Evolutionary conservation across 805 yeast species (phyloP).

Genomic region (Saturnispora saitoi): DNA sequence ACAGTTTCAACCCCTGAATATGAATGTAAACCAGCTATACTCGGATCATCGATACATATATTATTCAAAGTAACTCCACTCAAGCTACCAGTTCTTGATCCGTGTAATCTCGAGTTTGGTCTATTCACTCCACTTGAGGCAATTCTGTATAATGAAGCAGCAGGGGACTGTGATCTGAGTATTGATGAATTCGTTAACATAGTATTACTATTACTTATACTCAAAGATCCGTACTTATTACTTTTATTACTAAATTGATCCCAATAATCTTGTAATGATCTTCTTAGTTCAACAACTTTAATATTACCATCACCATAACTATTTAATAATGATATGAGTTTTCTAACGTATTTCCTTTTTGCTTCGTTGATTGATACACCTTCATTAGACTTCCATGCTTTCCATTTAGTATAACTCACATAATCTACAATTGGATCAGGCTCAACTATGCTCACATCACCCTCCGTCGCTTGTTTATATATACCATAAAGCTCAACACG

Average conservation of each 20-base stretch:
- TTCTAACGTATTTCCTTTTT: conserved; percentile 59
- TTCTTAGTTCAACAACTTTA: conserved; percentile 41
- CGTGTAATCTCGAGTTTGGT: conserved; percentile 21
- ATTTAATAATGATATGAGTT: conserved; percentile 64
- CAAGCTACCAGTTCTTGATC: conserved; percentile 12
- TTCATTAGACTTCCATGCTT: conserved; percentile 73
- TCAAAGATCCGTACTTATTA: conserved; percentile 2
- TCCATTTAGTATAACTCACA: conserved; percentile 71
- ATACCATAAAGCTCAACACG: conserved; percentile 68
- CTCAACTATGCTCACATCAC: conserved; percentile 64
- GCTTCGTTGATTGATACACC: conserved; percentile 67
- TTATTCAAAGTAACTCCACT: conserved; percentile 3
- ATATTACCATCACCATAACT: conserved; percentile 48
- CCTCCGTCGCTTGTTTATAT: conserved; percentile 86
- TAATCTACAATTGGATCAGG: conserved; percentile 47
- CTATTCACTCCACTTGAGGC: conserved; percentile 25
- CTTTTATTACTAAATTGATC: conserved; percentile 35
- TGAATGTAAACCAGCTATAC: neutral
- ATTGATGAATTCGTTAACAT: neutral
- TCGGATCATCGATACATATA: neutral
- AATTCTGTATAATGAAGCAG: conserved; percentile 26
- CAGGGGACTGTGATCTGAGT: conserved; percentile 26
- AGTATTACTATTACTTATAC: neutral
- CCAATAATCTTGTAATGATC: conserved; percentile 66
- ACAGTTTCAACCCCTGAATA: neutral